Evolutionary conservation across 257 asterid genomes (phyloP), one percentile per base, ranked within the genome.

Genomic region (Cordia subcordata): DNA sequence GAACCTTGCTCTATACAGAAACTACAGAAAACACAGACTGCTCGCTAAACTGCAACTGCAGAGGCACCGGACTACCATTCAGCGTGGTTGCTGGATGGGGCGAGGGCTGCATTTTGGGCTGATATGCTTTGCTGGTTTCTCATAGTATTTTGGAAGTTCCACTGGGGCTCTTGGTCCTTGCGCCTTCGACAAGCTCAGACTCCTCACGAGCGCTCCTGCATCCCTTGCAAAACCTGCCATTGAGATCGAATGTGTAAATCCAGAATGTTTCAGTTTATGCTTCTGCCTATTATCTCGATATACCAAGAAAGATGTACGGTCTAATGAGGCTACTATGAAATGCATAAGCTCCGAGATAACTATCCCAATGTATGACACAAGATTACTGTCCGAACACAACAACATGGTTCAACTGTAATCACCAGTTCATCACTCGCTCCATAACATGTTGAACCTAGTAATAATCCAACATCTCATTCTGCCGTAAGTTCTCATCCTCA

Each of bases 31-130:
- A 72, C 20, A 54, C 50, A 52, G 49, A 23, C 16, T 46, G 83
- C 64, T 49, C 42, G 18, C 23, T 11, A 14, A 44, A 17, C 15
- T 27, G 64, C 59, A 68, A 62, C 76, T 70, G 73, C 75, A 53
- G 44, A 47, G 42, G 71, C 68, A 67, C 62, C 62, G 46, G 60
- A 27, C 46, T 46, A 39, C 19, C 55, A 23, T 72, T 85, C 84
- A 87, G 61, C 88, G 95, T 8, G 96, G 96, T 80, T 85, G 98
- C 77, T 90, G 96, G 81, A 90, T 90, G 82, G 66, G 77, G 50
- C 95, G 89, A 6, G 94, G 90, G 74, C 85, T 77, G 91, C 73
- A 72, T 55, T 60, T 85, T 5, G 95, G 79, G 76, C 76, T 75
- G 33, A 82, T 73, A 13, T 67, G 51, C 81, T 81, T 86, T 5